Percentiles rank a stretch among this genome's conserved stretches.
Conservation (phyloP, 495 filamentous ascomycete genomes). For the Astrothelium subdiscretum region DNA sequence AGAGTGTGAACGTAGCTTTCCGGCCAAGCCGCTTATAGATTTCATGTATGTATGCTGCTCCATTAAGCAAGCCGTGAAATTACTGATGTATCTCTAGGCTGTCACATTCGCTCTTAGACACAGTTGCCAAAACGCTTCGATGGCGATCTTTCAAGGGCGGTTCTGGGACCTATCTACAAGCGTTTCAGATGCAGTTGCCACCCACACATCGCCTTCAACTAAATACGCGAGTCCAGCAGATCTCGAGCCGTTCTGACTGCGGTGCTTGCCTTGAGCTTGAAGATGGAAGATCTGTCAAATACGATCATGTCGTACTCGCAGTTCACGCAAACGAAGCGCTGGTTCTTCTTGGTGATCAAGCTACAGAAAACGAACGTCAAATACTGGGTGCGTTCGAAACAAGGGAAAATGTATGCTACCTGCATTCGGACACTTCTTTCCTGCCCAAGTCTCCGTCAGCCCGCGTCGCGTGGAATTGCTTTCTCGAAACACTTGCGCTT, state of each 20-base stretch:
- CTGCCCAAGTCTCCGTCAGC: not conserved
- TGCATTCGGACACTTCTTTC: not conserved
- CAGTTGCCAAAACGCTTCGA: not conserved
- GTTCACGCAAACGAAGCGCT: not conserved
- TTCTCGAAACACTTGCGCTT: not conserved
- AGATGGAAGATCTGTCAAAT: not conserved
- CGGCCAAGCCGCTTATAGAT: not conserved
- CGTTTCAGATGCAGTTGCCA: not conserved
- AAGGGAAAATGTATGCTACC: not conserved
- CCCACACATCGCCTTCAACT: not conserved
- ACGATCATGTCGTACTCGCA: not conserved
- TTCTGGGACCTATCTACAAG: not conserved
- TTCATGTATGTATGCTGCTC: not conserved
- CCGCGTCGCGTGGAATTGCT: not conserved
- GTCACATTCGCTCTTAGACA: not conserved
- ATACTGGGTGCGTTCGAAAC: not conserved
- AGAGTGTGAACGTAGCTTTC: not conserved
- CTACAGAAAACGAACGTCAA: not conserved
- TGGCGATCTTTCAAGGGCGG: not conserved
- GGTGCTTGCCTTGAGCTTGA: not conserved
- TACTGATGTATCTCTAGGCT: not conserved
- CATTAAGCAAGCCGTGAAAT: not conserved
- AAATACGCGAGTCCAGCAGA: not conserved
- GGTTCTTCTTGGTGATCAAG: not conserved
- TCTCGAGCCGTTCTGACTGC: not conserved